Conservation (phyloP, 495 filamentous ascomycete genomes). For the Jackrogersella minutella region DNA sequence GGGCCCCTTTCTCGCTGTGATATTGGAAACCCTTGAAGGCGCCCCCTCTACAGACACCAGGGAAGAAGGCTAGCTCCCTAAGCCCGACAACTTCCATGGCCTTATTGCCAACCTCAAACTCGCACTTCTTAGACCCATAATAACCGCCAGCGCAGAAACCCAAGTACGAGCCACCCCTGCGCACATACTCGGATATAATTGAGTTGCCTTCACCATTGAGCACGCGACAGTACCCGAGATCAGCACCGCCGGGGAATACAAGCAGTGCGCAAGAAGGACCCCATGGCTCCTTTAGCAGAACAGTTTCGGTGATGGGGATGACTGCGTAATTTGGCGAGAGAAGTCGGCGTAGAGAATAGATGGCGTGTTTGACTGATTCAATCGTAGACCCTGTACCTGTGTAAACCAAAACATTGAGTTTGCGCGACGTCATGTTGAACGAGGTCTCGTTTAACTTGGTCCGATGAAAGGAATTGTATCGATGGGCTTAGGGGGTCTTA, state of each 20-base stretch:
- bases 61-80: slow-evolving; percentile 88
- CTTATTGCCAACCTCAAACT: slow-evolving; percentile 88
- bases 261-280: slow-evolving; percentile 83
- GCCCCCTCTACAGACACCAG: slow-evolving; percentile 82
- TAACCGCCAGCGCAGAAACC: slow-evolving; percentile 97
- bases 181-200: slow-evolving; percentile 82
- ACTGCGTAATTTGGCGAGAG: slow-evolving; percentile 96
- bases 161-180: slow-evolving; percentile 83
- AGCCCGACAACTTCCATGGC: slow-evolving; percentile 85
- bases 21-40: slow-evolving; percentile 94
- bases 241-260: slow-evolving; percentile 94
- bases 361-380: slow-evolving; percentile 87
- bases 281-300: slow-evolving; percentile 93
- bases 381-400: slow-evolving; percentile 84
- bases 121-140: slow-evolving; percentile 80
- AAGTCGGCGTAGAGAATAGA: slow-evolving; percentile 86
- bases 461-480: slow-evolving; percentile 5
- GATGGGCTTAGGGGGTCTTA: neutral
- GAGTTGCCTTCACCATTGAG: slow-evolving; percentile 90
- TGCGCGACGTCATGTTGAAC: slow-evolving; percentile 64
- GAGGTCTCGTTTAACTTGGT: slow-evolving; percentile 21
- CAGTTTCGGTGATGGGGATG: slow-evolving; percentile 78
- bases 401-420: slow-evolving; percentile 88
- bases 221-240: slow-evolving; percentile 86
- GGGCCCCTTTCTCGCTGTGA: slow-evolving; percentile 84